Conservation (phyloP, 192 early-diverging fungal species). For the Geosiphon pyriformis region DNA sequence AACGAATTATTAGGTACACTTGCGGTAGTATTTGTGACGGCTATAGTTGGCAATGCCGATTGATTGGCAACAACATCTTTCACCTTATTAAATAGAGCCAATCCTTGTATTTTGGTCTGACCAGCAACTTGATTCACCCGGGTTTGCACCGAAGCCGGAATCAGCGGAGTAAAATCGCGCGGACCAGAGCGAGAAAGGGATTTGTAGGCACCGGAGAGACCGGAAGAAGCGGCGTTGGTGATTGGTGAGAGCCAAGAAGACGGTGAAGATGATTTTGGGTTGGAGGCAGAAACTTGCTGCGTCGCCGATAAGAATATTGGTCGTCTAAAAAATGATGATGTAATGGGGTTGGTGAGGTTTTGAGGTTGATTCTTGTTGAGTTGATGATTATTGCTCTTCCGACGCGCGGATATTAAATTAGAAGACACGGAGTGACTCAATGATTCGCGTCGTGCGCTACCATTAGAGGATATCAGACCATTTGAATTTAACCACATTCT, state of each 20-base stretch:
- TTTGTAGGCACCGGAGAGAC: not conserved
- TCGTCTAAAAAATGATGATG: not conserved
- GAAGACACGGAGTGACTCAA: not conserved
- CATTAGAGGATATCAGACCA: not conserved
- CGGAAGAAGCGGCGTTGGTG: not conserved
- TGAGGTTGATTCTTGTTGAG: not conserved
- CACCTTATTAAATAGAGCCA: not conserved
- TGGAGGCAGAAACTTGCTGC: not conserved
- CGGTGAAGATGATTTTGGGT: not conserved
- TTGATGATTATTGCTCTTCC: not conserved
- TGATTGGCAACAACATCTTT: not conserved
- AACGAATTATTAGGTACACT: too few relatives aligned
- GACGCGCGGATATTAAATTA: not conserved
- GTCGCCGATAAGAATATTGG: not conserved
- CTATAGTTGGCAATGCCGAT: not conserved
- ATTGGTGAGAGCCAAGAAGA: not conserved
- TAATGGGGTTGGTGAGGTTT: not conserved
- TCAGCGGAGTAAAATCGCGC: not conserved
- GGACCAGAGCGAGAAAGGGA: not conserved
- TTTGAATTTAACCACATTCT: not conserved
- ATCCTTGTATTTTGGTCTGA: not conserved
- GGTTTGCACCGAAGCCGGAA: not conserved
- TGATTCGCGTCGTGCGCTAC: not conserved
- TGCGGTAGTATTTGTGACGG: too few relatives aligned
- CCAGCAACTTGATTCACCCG: not conserved